A percentile compares a stretch with the other conserved stretches of the same genome.
These are phyloP conservation scores for Allantophomopsis lycopodina DNA, from an alignment of 2,329 filamentous ascomycete genomes.

Conservation along the genomic window DNA sequence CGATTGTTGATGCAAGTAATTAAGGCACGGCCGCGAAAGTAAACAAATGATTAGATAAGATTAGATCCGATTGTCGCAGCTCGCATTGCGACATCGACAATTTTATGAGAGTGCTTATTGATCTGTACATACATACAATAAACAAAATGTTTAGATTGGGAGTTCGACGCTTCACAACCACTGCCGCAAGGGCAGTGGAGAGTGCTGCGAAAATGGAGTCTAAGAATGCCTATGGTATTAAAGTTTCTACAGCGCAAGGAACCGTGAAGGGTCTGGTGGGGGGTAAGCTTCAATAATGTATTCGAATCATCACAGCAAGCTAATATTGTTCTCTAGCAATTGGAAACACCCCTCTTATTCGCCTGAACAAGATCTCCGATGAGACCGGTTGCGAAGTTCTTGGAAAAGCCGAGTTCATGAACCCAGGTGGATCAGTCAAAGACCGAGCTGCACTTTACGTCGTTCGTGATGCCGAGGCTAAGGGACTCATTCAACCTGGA, in stretches of 20 bases:
- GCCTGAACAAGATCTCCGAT: constrained; percentile 74
- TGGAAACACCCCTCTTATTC: constrained; percentile 91
- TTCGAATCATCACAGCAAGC: neutral
- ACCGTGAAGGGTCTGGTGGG: constrained; percentile 52
- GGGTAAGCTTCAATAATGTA: constrained; percentile 29
- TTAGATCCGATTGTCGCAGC: neutral
- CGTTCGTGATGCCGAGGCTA: constrained; percentile 84
- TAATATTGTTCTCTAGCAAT: constrained; percentile 49
- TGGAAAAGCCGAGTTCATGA: constrained; percentile 97
- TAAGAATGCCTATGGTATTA: constrained; percentile 39
- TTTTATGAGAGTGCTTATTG: neutral
- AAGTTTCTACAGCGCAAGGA: constrained; percentile 53
- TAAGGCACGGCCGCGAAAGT: neutral
- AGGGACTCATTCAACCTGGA: constrained; percentile 66
- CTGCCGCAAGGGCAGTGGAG: constrained; percentile 32
- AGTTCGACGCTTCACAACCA: constrained; percentile 40
- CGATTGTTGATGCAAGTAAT: neutral
- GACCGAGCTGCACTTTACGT: constrained; percentile 92
- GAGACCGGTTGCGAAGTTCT: constrained; percentile 89
- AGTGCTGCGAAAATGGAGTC: constrained; percentile 31
- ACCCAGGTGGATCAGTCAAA: constrained; percentile 92
- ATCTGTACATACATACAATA: neutral
- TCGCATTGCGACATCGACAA: neutral
- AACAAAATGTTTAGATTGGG: constrained; percentile 31
- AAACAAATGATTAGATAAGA: neutral